phyloP scores from a whole-genome alignment of 208 protist species.

The Leishmania mexicana region DNA sequence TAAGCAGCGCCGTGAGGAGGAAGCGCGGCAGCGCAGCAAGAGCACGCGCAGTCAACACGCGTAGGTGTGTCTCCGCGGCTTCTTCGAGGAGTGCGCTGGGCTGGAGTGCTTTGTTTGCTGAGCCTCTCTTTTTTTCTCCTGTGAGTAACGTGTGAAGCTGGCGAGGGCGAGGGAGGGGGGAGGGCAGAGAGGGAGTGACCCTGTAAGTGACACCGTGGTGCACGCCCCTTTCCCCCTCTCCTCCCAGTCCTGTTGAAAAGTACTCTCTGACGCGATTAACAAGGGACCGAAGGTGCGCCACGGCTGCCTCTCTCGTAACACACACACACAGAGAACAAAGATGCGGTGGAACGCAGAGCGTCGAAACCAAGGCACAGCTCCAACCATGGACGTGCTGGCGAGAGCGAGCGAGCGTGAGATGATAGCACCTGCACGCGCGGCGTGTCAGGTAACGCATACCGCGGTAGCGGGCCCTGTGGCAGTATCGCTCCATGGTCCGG shows the following conservation, averaged over 20 bases:
- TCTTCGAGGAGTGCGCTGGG: not conserved
- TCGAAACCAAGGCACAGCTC: not conserved
- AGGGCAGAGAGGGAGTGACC: not conserved
- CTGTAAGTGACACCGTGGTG: not conserved
- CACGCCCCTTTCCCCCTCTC: not conserved
- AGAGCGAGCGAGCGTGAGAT: not conserved
- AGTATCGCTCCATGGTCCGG: not conserved
- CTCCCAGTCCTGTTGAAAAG: not conserved
- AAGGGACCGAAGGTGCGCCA: not conserved
- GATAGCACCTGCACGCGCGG: not conserved
- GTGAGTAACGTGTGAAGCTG: not conserved
- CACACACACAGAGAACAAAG: not conserved
- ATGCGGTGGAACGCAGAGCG: not conserved
- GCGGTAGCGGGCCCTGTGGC: not conserved
- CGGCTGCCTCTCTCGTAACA: not conserved
- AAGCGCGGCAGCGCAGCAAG: constrained; percentile 28
- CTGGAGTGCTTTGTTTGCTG: not conserved
- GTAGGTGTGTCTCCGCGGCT: not conserved
- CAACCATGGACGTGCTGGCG: not conserved
- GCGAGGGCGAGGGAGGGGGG: not conserved
- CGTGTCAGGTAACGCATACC: not conserved
- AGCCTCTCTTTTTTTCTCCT: not conserved
- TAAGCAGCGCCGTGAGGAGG: constrained; percentile 34
- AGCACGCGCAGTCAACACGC: constrained; percentile 7
- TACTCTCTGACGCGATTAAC: not conserved